Evolutionary conservation across 768 basidiomycete genomes (phyloP).

Genomic region (Psilocybe azurescens): DNA sequence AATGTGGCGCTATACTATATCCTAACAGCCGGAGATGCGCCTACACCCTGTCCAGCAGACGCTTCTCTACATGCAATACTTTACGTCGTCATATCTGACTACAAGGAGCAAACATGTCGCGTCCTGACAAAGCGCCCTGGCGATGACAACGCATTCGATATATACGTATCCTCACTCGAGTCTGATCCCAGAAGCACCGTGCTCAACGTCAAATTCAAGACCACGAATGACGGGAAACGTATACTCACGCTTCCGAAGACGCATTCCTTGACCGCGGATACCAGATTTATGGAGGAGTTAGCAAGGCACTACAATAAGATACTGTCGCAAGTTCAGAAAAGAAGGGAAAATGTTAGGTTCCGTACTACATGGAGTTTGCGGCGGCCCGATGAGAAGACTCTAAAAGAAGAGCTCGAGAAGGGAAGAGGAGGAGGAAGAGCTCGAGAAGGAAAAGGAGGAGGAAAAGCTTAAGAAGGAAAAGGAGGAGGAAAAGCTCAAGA

Average conservation of each 20-base stretch:
- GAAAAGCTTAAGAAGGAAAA: not conserved
- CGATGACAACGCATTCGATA: not conserved
- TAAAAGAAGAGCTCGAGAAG: not conserved
- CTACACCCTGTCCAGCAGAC: not conserved
- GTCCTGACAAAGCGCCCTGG: not conserved
- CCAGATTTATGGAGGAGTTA: slow-evolving; percentile 9
- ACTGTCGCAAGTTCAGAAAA: not conserved
- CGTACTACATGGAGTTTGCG: slow-evolving; percentile 11
- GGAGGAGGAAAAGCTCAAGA: too few relatives aligned
- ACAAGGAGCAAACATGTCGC: slow-evolving; percentile 17
- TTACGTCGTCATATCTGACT: slow-evolving; percentile 12
- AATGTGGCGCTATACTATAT: slow-evolving; percentile 13
- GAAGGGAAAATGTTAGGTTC: not conserved
- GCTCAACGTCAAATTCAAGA: slow-evolving; percentile 5
- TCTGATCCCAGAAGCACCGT: not conserved
- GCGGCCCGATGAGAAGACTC: not conserved
- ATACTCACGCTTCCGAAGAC: slow-evolving; percentile 4
- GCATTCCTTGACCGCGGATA: slow-evolving; percentile 11
- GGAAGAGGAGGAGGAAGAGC: not conserved
- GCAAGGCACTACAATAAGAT: slow-evolving; percentile 9
- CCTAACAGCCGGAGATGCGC: not conserved
- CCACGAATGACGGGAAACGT: not conserved
- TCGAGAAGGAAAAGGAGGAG: not conserved
- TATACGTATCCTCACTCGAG: slow-evolving; percentile 5
- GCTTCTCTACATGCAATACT: slow-evolving; percentile 7